These are phyloP conservation scores for Fusarium xylarioides DNA, from an alignment of 2,329 filamentous ascomycete species.

Conservation along the genomic window DNA sequence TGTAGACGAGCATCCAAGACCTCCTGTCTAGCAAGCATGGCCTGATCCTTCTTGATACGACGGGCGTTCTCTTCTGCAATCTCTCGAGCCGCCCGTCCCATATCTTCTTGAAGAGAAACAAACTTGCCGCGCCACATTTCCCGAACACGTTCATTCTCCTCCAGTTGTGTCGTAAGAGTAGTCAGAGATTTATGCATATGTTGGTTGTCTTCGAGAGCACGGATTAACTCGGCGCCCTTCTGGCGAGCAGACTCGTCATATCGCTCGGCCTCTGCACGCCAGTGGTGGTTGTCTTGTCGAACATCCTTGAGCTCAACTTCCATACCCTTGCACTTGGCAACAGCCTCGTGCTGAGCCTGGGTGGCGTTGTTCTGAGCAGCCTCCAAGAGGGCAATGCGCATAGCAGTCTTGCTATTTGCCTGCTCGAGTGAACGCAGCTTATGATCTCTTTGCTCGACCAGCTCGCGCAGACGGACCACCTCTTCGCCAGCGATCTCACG, in stretches of 20 bases:
- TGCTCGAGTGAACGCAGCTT: slow-evolving; percentile 70
- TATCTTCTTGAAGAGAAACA: slow-evolving; percentile 85
- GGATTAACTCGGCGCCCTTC: slow-evolving; percentile 58
- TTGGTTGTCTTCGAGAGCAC: slow-evolving; percentile 69
- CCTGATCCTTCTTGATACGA: slow-evolving; percentile 81
- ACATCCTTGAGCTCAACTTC: slow-evolving; percentile 66
- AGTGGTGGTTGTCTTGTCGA: slow-evolving; percentile 67
- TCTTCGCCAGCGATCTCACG: slow-evolving; percentile 77
- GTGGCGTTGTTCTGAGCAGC: slow-evolving; percentile 68
- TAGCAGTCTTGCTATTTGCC: slow-evolving; percentile 61
- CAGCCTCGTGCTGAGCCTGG: slow-evolving; percentile 64
- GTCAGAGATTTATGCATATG: slow-evolving; percentile 78
- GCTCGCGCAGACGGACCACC: slow-evolving; percentile 72
- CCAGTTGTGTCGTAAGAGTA: slow-evolving; percentile 78
- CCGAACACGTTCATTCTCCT: slow-evolving; percentile 85
- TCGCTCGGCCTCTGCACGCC: slow-evolving; percentile 69
- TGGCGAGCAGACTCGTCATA: slow-evolving; percentile 62
- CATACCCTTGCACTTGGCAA: slow-evolving; percentile 61
- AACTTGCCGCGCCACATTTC: slow-evolving; percentile 88
- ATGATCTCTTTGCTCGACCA: slow-evolving; percentile 74
- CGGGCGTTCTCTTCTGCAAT: slow-evolving; percentile 83
- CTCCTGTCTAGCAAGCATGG: slow-evolving; percentile 80
- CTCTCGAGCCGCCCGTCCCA: slow-evolving; percentile 80
- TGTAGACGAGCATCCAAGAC: slow-evolving; percentile 81
- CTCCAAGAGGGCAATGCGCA: slow-evolving; percentile 73